Conservation (phyloP, 2,329 filamentous ascomycete species). For the Fonsecaea pugnacius region DNA sequence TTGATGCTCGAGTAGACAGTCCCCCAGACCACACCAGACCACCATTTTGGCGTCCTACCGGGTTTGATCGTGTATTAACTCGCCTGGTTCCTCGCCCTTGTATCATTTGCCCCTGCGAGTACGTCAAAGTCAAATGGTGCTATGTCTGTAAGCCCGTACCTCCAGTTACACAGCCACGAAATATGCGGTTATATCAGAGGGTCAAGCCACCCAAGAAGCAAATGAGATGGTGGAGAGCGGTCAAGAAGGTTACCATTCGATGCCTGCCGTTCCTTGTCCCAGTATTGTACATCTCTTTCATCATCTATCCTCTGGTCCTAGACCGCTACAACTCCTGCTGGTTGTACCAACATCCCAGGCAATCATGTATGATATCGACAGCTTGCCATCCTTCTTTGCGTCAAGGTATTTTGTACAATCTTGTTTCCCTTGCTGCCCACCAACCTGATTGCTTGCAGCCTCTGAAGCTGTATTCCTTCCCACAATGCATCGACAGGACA, state of each 20-base stretch:
- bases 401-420: conserved; percentile 12
- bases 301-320: background rate
- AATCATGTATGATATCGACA: background rate
- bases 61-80: background rate
- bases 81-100: background rate
- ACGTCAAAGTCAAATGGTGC: too few species aligned
- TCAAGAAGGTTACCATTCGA: background rate
- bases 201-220: too few species aligned
- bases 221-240: background rate
- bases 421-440: background rate
- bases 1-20: background rate
- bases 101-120: too few species aligned
- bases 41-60: background rate
- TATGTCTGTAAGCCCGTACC: too few species aligned
- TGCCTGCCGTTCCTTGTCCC: background rate
- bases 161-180: too few species aligned
- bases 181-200: too few species aligned
- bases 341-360: background rate
- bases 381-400: background rate
- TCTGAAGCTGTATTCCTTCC: background rate
- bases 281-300: conserved; percentile 15
- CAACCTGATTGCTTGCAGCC: background rate
- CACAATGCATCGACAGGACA: conserved; percentile 12
- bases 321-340: background rate
- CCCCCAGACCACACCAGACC: background rate